Evolutionary conservation across 2,329 filamentous ascomycete species (phyloP), one percentile per base, ranked within the genome.

Genomic region (Colletotrichum simmondsii): DNA sequence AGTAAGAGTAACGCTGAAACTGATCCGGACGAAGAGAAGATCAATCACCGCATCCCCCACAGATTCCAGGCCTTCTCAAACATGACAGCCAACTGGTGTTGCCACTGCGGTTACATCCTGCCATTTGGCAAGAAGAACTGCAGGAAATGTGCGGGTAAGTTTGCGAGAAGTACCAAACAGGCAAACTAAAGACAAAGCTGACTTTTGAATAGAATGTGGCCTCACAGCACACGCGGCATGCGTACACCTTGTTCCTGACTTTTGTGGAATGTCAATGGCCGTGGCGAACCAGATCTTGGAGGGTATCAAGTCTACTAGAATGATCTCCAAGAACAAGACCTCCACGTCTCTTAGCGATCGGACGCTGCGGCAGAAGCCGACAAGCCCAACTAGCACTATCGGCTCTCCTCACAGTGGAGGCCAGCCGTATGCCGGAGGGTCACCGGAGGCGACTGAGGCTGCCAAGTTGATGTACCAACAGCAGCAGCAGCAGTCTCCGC

Each of bases 251-350:
- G 96, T 99, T 37, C 97, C 97, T 24, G 97, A 99, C 82, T 99
- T 99, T 85, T 99, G 97, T 82, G 97, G 97, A 77, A 99, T 99
- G 95, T 97, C 95, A 32, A 98, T 98, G 97, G 94, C 97, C 70
- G 94, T 94, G 49, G 97, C 97, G 56, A 98, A 98, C 82, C 92
- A 97, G 80, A 98, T 99, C 76, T 83, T 98, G 67, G 93, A 95
- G 75, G 94, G 95, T 62, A 94, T 98, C 77, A 91, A 94, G 79
- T 92, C 91, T 62, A 92, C 93, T 72, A 97, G 95, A 84, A 91
- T 92, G 79, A 89, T 91, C 72, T 83, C 86, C 62, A 87, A 93
- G 83, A 87, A 87, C 65, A 89, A 91, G 81, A 84, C 83, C 0
- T 72, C 70, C 11, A 84, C 87, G 1, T 89, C 84, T 57, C 86